Percentiles rank a stretch among this genome's conserved stretches.
Evolutionary conservation across 2,329 filamentous ascomycete genomes (phyloP).

Genomic region (Ophiosphaerella herpotricha): DNA sequence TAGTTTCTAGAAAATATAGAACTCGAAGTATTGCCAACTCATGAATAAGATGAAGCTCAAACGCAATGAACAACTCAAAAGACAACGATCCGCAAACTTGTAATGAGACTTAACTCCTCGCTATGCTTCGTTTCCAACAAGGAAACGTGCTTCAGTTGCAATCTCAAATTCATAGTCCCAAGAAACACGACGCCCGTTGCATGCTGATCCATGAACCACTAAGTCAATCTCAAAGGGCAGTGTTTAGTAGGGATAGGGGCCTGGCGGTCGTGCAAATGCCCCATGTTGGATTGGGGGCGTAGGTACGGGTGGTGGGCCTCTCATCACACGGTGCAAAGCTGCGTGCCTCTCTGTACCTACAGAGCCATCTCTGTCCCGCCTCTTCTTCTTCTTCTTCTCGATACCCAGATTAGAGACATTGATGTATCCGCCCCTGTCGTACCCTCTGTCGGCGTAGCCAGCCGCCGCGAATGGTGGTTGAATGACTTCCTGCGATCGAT

Average conservation of each 20-base stretch:
- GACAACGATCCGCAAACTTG: background rate
- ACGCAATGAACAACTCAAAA: background rate
- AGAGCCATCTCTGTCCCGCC: constrained; percentile 36
- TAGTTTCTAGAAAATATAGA: background rate
- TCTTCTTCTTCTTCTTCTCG: constrained; percentile 43
- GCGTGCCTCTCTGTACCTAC: constrained; percentile 22
- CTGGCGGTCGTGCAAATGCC: constrained; percentile 31
- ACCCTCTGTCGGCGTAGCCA: constrained; percentile 45
- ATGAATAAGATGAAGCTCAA: background rate
- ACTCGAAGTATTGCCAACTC: background rate
- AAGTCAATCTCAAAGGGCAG: no score
- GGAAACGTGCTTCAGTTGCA: constrained; percentile 7
- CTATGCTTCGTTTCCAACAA: constrained; percentile 29
- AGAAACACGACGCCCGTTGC: background rate
- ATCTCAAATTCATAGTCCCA: background rate
- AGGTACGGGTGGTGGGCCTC: constrained; percentile 40
- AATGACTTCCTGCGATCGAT: constrained; percentile 49
- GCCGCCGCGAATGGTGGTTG: constrained; percentile 47
- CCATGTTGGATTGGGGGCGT: constrained; percentile 41
- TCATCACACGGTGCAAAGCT: constrained; percentile 28
- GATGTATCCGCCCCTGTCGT: constrained; percentile 38
- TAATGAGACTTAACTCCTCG: constrained; percentile 23
- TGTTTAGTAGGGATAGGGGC: constrained; percentile 23
- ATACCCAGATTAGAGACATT: constrained; percentile 28
- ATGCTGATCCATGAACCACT: background rate